Base-by-base conservation (phyloP, 169 alveolate genomes). In the Plasmodium inui region DNA sequence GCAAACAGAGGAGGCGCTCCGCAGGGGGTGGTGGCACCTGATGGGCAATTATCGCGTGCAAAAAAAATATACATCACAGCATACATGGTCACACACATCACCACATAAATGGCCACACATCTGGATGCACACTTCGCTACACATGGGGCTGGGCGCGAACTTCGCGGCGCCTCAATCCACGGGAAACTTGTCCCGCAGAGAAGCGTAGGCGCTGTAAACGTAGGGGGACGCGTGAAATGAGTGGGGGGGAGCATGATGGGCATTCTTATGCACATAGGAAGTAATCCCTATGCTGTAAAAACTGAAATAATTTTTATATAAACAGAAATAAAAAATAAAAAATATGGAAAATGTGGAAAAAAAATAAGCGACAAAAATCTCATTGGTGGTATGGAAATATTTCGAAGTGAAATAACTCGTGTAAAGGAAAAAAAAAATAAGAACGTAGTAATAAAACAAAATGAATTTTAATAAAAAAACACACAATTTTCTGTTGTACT, bases 351-450 rank as follows among this genome's bases (percentile, higher is more conserved):
- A 82, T 3, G 95, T 82, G 14, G 95, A 91, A 91, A 91, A 91
- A 67, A 91, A 91, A 82, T 91, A 91, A n/a, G 95, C 95, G 82
- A 91, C 95, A 57, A 91, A 91, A 26, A 91, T 91, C 82, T 91
- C 95, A 82, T 91, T 91, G 4, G 95, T 80, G 17, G 95, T 91
- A 82, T 91, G 95, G 74, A 91, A 91, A 81, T 81, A 91, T 82
- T 91, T 91, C 17, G 95, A 44, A 22, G 95, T 91, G 32, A 37
- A 91, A 70, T 91, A 91, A 72, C 95, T 91, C 1, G 95, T 91
- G 74, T 91, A 91, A 81, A 91, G 76, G 78, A 91, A 91, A 44
- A 91, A 91, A 46, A 50, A 91, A 50, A 91, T 82, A 91, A 91
- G 95, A 37, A 91, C 83, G 37, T 91, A 91, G 34, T 91, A 91